Evolutionary conservation across 495 filamentous ascomycete species (phyloP), one percentile per base, ranked within the genome.

Genomic region (Aspergillus egyptiacus): DNA sequence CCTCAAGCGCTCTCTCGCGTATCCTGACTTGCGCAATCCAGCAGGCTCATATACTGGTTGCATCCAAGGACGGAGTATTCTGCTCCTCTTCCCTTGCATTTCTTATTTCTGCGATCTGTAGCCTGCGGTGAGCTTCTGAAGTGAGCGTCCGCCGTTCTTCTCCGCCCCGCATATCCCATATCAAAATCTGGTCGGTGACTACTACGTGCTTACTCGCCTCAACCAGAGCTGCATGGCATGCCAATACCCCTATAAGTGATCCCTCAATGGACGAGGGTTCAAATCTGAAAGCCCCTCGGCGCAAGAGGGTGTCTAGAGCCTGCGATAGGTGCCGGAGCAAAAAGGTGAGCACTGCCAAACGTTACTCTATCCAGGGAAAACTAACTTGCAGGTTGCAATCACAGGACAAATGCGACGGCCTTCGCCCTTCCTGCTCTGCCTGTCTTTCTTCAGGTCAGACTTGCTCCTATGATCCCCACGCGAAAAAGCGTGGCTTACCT

Each of bases 281-380:
- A 19, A 67, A 72, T 56, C 42, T 53, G 6, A 68, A 71, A 61
- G 64, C 63, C 57, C 65, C 68, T 62, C 69, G 69, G 47, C 70
- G 84, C 22, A 80, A 82, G 61, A 75, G 84, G 61, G 84, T 87
- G 6, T 85, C 83, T 5, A 70, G 81, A 55, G 83, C 83, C 41
- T 87, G 83, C 64, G 82, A 87, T 57, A 80, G 83, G 44, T 87
- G 83, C 63, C 80, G 83, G 46, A 77, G 75, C 20, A 79, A 78
- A 48, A 79, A 84, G 59, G 69, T 69, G 28, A 54, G 59, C 28
- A 4, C n/a, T 18, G 2, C 3, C 14, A 7, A 22, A n/a, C 17
- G 28, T 18, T 9, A n/a, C 25, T 36, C 15, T 17, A 5, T 9
- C 15, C 15, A 6, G 9, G 10, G 3, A 13, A 18, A 6, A 11